A percentile compares a stretch with the other conserved stretches of the same genome.
Evolutionary conservation across 805 yeast genomes (phyloP).

Genomic region (Lipomyces orientalis): DNA sequence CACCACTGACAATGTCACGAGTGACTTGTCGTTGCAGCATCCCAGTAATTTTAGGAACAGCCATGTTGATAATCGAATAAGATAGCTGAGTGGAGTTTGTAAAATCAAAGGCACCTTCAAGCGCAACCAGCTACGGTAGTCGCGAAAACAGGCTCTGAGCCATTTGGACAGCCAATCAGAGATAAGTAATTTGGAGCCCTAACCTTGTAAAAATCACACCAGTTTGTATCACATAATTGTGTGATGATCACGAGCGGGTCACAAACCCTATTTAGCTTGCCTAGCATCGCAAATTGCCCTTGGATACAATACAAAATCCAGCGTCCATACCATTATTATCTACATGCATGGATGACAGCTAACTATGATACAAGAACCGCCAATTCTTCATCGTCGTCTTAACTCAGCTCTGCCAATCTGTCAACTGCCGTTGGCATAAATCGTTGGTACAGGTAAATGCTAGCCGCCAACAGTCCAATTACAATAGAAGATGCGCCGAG

Average conservation of each 20-base stretch:
- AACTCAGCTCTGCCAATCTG: slow-evolving; percentile 1
- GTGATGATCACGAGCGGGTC: too few relatives aligned
- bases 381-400: background rate
- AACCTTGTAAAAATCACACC: too few relatives aligned
- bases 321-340: background rate
- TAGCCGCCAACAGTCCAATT: slow-evolving; percentile 8
- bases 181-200: too few relatives aligned
- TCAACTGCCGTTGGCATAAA: slow-evolving; percentile 10
- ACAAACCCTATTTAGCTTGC: too few relatives aligned
- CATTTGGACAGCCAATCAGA: slow-evolving; percentile 11
- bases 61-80: slow-evolving; percentile 22
- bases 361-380: background rate
- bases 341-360: background rate
- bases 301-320: too few relatives aligned
- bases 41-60: slow-evolving; percentile 35
- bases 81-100: background rate
- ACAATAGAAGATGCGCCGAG: background rate
- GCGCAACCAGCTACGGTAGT: background rate
- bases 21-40: slow-evolving; percentile 23
- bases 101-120: background rate
- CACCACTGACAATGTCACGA: slow-evolving; percentile 24
- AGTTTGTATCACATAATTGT: too few relatives aligned
- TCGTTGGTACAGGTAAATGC: slow-evolving; percentile 11
- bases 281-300: too few relatives aligned
- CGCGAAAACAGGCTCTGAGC: background rate